These are phyloP conservation scores for Leishmania braziliensis DNA, from an alignment of 208 protist genomes.

Conservation along the genomic window DNA sequence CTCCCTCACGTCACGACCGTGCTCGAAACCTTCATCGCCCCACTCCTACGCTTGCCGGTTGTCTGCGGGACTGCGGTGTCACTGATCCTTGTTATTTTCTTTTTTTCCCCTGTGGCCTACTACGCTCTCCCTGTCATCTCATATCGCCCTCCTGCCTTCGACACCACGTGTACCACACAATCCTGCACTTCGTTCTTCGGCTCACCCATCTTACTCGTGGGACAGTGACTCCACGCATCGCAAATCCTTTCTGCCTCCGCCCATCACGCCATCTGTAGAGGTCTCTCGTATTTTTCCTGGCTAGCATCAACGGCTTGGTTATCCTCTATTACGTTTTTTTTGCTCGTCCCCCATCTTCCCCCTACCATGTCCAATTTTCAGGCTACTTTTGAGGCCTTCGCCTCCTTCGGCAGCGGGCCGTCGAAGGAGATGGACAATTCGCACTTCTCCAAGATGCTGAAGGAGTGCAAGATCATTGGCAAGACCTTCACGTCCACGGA, in stretches of 20 bases:
- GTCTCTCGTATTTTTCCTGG: neutral
- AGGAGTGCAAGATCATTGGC: conserved; percentile 90
- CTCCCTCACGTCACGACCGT: neutral
- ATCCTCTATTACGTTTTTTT: neutral
- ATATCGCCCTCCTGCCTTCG: neutral
- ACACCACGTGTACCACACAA: neutral
- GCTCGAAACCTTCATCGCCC: neutral
- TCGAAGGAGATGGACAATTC: conserved; percentile 92
- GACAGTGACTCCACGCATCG: no score
- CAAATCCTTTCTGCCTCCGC: neutral
- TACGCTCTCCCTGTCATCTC: no score
- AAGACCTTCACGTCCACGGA: conserved; percentile 89
- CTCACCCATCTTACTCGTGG: neutral
- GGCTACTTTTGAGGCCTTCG: conserved; percentile 80
- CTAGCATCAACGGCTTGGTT: neutral
- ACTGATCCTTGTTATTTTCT: no score
- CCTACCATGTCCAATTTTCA: conserved; percentile 50
- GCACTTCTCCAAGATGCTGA: conserved; percentile 93
- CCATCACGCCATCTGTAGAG: neutral
- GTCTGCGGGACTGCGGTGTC: neutral
- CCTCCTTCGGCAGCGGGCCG: conserved; percentile 83
- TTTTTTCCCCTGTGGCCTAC: no score
- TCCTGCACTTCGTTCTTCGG: neutral
- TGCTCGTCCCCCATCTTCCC: neutral
- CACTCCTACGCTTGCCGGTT: neutral